These are phyloP conservation scores for Hypoxylon rubiginosum DNA, from an alignment of 2,329 filamentous ascomycete genomes.

Conservation along the genomic window DNA sequence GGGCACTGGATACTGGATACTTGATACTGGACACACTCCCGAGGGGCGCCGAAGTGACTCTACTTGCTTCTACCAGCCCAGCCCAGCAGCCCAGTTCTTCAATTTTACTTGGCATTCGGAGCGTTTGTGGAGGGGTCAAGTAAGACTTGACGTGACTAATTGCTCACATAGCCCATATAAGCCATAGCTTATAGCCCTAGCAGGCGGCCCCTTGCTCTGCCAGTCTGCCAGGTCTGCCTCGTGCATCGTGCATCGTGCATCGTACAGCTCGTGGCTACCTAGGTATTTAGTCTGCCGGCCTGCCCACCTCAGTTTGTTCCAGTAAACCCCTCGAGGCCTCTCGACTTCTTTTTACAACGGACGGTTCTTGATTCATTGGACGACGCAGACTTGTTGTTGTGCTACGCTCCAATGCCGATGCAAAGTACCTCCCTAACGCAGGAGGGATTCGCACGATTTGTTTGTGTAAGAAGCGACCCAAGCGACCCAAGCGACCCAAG, in stretches of 20 bases:
- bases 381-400: constrained; percentile 1
- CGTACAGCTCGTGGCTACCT: constrained; percentile 20
- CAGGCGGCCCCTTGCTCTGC: not conserved
- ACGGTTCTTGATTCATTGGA: constrained; percentile 11
- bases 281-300: constrained; percentile 35
- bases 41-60: constrained; percentile 41
- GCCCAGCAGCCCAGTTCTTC: constrained; percentile 10
- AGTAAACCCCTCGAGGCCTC: constrained; percentile 25
- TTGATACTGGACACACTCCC: constrained; percentile 11
- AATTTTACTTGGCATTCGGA: constrained; percentile 36
- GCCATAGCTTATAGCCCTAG: not conserved
- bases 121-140: constrained; percentile 36
- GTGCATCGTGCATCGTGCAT: no score
- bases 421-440: not conserved
- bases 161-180: not conserved
- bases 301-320: not conserved
- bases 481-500: not conserved
- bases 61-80: constrained; percentile 13
- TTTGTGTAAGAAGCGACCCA: not conserved
- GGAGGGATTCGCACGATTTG: not conserved
- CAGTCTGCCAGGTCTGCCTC: not conserved
- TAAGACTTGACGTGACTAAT: constrained; percentile 37
- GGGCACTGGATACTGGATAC: no score
- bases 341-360: not conserved
- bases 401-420: constrained; percentile 28